Evolutionary conservation across 225 moss, liverwort and hornwort species (phyloP).

Genomic region (Lunularia cruciata): DNA sequence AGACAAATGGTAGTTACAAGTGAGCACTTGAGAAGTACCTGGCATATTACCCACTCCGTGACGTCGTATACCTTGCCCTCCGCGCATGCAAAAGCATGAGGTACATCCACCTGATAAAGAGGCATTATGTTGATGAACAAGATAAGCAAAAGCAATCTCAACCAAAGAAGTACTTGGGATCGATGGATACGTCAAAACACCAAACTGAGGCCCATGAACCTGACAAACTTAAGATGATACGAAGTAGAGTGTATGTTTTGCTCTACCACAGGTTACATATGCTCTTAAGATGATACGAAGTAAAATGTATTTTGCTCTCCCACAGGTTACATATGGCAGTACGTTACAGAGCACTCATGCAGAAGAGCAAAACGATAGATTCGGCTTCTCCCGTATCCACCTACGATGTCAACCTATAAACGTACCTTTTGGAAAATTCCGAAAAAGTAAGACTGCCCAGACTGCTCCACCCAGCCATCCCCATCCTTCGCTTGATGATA

Average conservation of each 20-base stretch:
- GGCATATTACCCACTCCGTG: constrained; percentile 95
- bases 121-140: too few relatives aligned
- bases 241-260: too few relatives aligned
- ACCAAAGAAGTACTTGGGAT: too few relatives aligned
- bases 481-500: constrained; percentile 97
- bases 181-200: too few relatives aligned
- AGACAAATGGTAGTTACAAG: too few relatives aligned
- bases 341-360: neutral
- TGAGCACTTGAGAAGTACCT: constrained; percentile 46
- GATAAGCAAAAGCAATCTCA: too few relatives aligned
- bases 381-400: neutral
- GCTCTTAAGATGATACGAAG: too few relatives aligned
- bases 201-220: too few relatives aligned
- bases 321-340: too few relatives aligned
- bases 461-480: constrained; percentile 97
- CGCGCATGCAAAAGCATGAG: constrained; percentile 92
- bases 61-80: constrained; percentile 93
- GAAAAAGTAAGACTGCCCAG: constrained; percentile 80
- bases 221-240: too few relatives aligned
- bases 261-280: too few relatives aligned
- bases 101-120: constrained; percentile 61
- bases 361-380: neutral
- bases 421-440: constrained; percentile 89
- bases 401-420: neutral
- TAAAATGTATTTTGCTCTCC: too few relatives aligned